These are phyloP conservation scores for Arxiozyma telluris DNA, from an alignment of 1,139 yeast species.

Conservation along the genomic window DNA sequence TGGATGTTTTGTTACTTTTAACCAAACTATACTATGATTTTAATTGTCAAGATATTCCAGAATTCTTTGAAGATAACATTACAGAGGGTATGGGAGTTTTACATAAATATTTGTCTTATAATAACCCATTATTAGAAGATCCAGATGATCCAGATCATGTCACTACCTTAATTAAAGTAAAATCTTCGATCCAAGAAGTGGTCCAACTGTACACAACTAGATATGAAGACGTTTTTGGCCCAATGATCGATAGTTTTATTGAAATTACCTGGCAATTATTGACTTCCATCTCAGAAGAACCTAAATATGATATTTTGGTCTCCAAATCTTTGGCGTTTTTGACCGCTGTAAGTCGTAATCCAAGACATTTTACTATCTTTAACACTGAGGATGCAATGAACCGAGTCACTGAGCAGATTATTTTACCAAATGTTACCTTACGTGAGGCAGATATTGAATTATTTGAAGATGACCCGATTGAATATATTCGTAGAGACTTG, in stretches of 20 bases:
- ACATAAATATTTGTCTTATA: constrained; percentile 67
- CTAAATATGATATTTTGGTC: constrained; percentile 75
- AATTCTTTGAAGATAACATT: constrained; percentile 90
- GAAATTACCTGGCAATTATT: constrained; percentile 76
- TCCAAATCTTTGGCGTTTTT: constrained; percentile 74
- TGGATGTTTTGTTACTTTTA: constrained; percentile 64
- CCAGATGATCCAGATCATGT: constrained; percentile 57
- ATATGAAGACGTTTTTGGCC: constrained; percentile 83
- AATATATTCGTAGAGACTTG: constrained; percentile 80
- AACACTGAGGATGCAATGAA: constrained; percentile 58
- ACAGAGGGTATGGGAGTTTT: constrained; percentile 67
- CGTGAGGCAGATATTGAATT: constrained; percentile 83
- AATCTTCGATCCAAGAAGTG: constrained; percentile 77
- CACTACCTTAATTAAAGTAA: constrained; percentile 63
- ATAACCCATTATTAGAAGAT: constrained; percentile 47
- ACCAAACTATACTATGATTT: constrained; percentile 83
- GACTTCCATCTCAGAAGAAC: constrained; percentile 56
- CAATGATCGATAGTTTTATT: constrained; percentile 67
- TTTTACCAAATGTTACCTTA: constrained; percentile 78
- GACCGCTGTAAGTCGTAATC: constrained; percentile 70
- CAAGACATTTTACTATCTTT: constrained; percentile 57
- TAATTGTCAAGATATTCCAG: constrained; percentile 97
- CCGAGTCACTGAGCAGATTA: constrained; percentile 72
- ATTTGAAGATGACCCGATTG: constrained; percentile 96
- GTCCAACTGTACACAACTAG: constrained; percentile 80